A percentile compares a stretch with the other conserved stretches of the same genome.
Evolutionary conservation across 2,329 filamentous ascomycete genomes (phyloP).

Genomic region (Amauroascus verrucosus): DNA sequence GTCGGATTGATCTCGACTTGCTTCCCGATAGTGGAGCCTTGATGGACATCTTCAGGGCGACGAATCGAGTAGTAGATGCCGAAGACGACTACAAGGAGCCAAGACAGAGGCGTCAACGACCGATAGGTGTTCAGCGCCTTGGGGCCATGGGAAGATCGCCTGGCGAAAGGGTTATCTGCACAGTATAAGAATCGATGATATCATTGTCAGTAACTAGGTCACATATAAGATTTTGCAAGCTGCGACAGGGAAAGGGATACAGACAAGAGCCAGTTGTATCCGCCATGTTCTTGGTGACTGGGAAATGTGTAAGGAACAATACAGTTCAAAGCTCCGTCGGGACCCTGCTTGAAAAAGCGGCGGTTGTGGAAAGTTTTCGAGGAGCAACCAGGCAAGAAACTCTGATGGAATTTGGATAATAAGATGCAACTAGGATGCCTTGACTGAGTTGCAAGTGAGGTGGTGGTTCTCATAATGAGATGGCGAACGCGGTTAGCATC

Average conservation of each 20-base stretch:
- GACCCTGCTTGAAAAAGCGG: not conserved
- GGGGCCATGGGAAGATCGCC: conserved; percentile 54
- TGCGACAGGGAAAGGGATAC: not conserved
- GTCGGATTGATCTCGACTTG: conserved; percentile 58
- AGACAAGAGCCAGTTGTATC: conserved; percentile 6
- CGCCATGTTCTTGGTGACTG: not conserved
- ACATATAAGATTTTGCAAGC: not conserved
- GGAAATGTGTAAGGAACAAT: not conserved
- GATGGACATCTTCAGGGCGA: conserved; percentile 51
- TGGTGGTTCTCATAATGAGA: not conserved
- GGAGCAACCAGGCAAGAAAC: not conserved
- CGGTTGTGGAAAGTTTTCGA: not conserved
- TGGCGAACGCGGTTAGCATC: not conserved
- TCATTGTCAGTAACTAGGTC: not conserved
- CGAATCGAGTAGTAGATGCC: conserved; percentile 65
- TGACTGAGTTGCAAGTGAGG: not conserved
- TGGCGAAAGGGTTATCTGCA: conserved; percentile 65
- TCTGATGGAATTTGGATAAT: not conserved
- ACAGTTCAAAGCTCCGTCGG: not conserved
- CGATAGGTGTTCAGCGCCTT: conserved; percentile 62
- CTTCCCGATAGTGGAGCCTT: conserved; percentile 60
- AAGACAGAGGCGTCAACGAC: conserved; percentile 61
- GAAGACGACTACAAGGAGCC: conserved; percentile 61
- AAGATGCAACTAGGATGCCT: conserved; percentile 2
- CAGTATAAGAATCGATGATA: not conserved